phyloP scores from a whole-genome alignment of 116 monocot genomes.

The Cymodocea nodosa region DNA sequence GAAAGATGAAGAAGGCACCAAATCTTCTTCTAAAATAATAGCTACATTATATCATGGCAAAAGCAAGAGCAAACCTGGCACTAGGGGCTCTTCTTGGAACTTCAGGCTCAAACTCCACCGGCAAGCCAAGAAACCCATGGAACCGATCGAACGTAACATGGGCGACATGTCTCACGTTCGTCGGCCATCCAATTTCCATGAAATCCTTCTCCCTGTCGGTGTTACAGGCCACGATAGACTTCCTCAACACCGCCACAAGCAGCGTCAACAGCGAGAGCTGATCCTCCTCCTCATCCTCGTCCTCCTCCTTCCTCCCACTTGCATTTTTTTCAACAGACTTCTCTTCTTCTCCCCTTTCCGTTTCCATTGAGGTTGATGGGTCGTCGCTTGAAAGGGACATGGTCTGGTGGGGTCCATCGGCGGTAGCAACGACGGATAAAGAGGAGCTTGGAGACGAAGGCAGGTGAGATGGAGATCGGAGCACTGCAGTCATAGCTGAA shows the following conservation, averaged over 20 bases:
- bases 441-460: constrained; percentile 11
- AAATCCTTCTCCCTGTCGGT: constrained; percentile 13
- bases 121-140: constrained; percentile 62
- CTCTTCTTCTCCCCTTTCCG: constrained; percentile 8
- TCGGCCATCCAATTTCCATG: constrained; percentile 61
- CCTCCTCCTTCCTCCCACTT: background rate
- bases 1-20: no score
- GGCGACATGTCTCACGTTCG: constrained; percentile 45
- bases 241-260: constrained; percentile 24
- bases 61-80: constrained; percentile 33
- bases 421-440: background rate
- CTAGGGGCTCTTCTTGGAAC: constrained; percentile 42
- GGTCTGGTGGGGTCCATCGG: constrained; percentile 6
- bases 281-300: constrained; percentile 13
- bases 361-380: background rate
- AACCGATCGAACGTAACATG: constrained; percentile 72
- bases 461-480: constrained; percentile 21
- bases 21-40: no score
- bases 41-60: no score
- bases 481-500: constrained; percentile 24
- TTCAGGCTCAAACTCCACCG: constrained; percentile 61
- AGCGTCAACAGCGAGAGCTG: constrained; percentile 27
- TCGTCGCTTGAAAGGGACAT: constrained; percentile 17
- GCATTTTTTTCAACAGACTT: background rate
- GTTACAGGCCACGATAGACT: constrained; percentile 22